Conservation (phyloP, 768 basidiomycete genomes). For the Termitomyces sp. region DNA sequence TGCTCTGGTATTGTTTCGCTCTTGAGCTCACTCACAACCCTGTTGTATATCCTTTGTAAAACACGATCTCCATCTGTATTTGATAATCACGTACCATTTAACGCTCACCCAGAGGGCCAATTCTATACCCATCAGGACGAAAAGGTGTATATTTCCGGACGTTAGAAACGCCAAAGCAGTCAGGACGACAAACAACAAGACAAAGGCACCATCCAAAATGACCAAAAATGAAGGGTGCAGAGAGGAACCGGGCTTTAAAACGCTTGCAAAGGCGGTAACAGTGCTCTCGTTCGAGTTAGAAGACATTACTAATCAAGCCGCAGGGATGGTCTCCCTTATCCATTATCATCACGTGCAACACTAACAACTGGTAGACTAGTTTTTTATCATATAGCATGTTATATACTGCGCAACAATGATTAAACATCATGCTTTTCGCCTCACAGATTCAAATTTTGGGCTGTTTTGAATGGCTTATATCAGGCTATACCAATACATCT, state of each 20-base stretch:
- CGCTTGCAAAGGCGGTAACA: constrained; percentile 41
- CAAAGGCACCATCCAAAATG: constrained; percentile 57
- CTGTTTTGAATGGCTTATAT: too few relatives aligned
- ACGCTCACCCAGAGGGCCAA: constrained; percentile 70
- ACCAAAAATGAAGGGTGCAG: constrained; percentile 65
- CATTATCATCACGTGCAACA: too few relatives aligned
- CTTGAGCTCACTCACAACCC: constrained; percentile 64
- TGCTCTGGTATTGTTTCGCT: constrained; percentile 20
- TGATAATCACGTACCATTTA: constrained; percentile 55
- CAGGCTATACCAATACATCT: too few relatives aligned
- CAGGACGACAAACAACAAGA: constrained; percentile 52
- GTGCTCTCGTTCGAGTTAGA: neutral
- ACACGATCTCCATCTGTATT: constrained; percentile 1
- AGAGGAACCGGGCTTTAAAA: constrained; percentile 73
- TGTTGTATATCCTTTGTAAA: constrained; percentile 23
- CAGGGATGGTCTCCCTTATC: constrained; percentile 8
- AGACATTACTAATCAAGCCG: neutral
- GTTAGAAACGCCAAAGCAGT: constrained; percentile 54
- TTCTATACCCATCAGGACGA: constrained; percentile 60
- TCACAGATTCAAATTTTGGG: too few relatives aligned
- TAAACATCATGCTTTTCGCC: too few relatives aligned
- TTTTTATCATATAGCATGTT: too few relatives aligned
- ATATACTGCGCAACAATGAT: too few relatives aligned
- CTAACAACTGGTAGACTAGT: too few relatives aligned
- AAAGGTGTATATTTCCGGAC: constrained; percentile 59